Conservation (phyloP, 257 asterid genomes). For the Thymus mandschuricus region DNA sequence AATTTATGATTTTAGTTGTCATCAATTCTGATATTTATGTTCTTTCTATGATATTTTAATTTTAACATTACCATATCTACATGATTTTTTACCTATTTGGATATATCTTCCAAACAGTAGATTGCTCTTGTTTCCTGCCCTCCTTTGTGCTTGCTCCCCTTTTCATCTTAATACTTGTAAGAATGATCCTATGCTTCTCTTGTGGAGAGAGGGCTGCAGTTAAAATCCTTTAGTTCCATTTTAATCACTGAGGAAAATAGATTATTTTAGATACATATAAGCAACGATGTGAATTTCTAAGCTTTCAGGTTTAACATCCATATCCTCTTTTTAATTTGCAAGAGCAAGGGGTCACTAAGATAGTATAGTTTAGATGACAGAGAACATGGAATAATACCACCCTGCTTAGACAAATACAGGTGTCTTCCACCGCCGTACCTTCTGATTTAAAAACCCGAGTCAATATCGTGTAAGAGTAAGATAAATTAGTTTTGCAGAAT, state of each 20-base stretch:
- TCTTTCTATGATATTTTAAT: background rate
- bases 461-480: constrained; percentile 3
- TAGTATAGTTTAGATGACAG: background rate
- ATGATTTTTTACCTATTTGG: constrained; percentile 7
- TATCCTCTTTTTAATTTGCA: background rate
- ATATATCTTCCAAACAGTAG: constrained; percentile 6
- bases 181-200: background rate
- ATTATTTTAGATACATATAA: background rate
- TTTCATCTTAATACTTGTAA: constrained; percentile 3
- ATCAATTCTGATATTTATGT: background rate
- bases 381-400: background rate
- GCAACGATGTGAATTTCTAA: constrained; percentile 12
- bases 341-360: background rate
- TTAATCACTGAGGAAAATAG: background rate
- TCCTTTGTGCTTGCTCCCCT: background rate
- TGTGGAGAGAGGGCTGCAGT: constrained; percentile 6
- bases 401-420: background rate
- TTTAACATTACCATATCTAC: background rate
- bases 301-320: constrained; percentile 12
- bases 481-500: background rate
- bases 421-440: constrained; percentile 16
- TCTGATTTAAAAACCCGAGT: constrained; percentile 22
- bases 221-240: constrained; percentile 12
- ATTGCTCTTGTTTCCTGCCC: background rate
- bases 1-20: background rate